phyloP scores from a whole-genome alignment of 2,329 filamentous ascomycete genomes.

The Hortaea sp. region DNA sequence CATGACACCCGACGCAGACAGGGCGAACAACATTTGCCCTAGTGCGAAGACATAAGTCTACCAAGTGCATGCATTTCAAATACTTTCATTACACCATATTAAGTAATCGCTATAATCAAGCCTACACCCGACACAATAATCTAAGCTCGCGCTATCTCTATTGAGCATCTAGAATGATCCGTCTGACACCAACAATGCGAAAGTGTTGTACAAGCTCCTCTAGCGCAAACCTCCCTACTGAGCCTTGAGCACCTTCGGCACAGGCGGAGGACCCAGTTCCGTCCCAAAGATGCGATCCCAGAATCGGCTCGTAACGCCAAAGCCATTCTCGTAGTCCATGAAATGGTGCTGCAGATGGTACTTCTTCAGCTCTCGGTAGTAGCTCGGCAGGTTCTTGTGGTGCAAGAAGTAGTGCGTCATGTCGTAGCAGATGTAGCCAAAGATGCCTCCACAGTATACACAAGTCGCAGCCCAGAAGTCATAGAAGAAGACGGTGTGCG shows the following conservation, averaged over 20 bases:
- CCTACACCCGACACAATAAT: no score
- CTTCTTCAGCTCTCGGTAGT: conserved; percentile 90
- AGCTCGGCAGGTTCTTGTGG: conserved; percentile 80
- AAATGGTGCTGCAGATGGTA: conserved; percentile 97
- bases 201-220: not conserved
- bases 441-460: conserved; percentile 81
- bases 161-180: no score
- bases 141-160: no score
- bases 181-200: not conserved
- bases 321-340: conserved; percentile 94
- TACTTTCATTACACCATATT: no score
- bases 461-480: conserved; percentile 73
- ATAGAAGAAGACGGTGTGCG: conserved; percentile 70
- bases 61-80: no score
- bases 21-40: no score
- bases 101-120: no score
- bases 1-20: no score
- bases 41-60: no score
- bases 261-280: conserved; percentile 50
- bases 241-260: conserved; percentile 40
- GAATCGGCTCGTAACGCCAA: conserved; percentile 91
- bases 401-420: conserved; percentile 98
- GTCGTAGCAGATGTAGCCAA: conserved; percentile 94
- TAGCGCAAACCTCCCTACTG: conserved; percentile 9
- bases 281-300: conserved; percentile 93